phyloP scores from a whole-genome alignment of 352 stramenopile species.

The Globisporangium cystogenes region DNA sequence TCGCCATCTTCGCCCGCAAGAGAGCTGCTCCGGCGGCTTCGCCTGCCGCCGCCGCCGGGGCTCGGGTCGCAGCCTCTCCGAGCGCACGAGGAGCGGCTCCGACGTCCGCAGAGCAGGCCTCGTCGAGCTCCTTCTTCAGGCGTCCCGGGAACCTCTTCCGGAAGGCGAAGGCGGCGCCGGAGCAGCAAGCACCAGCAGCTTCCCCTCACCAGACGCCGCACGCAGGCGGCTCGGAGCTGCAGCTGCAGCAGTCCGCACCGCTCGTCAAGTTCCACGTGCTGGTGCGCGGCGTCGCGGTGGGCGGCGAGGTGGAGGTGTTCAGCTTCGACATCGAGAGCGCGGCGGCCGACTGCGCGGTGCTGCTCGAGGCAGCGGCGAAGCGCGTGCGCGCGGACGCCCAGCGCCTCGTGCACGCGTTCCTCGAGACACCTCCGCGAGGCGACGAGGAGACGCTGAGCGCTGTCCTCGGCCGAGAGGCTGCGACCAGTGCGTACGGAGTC shows the following conservation, averaged over 20 bases:
- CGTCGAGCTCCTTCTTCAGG: constrained; percentile 20
- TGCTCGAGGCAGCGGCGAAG: constrained; percentile 1
- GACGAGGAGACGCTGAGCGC: constrained; percentile 44
- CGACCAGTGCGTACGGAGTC: constrained; percentile 13
- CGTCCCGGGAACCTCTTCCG: constrained; percentile 19
- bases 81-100: not conserved
- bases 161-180: constrained; percentile 14
- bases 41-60: not conserved
- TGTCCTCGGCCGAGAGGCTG: constrained; percentile 22
- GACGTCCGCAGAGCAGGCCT: not conserved
- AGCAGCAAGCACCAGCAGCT: not conserved
- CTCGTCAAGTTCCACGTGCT: constrained; percentile 10
- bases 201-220: no score
- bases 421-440: constrained; percentile 18
- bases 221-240: not conserved
- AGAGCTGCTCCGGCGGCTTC: not conserved
- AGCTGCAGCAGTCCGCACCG: not conserved
- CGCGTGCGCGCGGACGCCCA: not conserved
- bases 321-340: constrained; percentile 11
- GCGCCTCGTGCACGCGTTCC: constrained; percentile 13
- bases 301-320: constrained; percentile 1
- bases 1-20: constrained; percentile 15
- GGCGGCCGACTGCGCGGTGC: not conserved
- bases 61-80: not conserved
- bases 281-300: constrained; percentile 2